A percentile compares a stretch with the other conserved stretches of the same genome.
These are phyloP conservation scores for Puccinia hordei DNA, from an alignment of 1,284 basidiomycete species.

Conservation along the genomic window DNA sequence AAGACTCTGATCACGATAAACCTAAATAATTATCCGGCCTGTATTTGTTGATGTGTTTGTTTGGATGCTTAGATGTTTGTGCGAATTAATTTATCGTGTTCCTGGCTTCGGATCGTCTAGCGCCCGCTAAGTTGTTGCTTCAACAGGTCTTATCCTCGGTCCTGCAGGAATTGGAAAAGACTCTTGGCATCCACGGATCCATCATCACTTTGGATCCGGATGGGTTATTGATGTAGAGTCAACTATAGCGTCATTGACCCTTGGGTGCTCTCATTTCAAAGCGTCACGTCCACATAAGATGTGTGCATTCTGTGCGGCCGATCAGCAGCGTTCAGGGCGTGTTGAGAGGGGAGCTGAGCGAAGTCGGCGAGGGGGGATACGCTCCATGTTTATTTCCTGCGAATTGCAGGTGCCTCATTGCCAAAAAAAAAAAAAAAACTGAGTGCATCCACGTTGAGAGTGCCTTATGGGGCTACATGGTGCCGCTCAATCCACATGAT, in stretches of 20 bases:
- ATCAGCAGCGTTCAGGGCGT: conserved; percentile 8
- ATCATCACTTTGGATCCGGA: background rate
- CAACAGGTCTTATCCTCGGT: background rate
- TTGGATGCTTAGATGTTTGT: background rate
- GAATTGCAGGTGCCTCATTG: no score
- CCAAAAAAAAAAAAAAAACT: background rate
- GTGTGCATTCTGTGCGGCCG: background rate
- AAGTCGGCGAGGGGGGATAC: background rate
- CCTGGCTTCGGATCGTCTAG: background rate
- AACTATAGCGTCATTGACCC: no score
- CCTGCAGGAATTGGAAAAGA: no score
- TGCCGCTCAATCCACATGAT: background rate
- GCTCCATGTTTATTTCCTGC: background rate
- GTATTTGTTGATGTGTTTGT: background rate
- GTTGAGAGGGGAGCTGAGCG: background rate
- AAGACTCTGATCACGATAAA: background rate
- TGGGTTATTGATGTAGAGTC: no score
- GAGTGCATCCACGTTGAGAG: background rate
- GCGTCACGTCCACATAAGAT: background rate
- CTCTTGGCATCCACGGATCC: no score
- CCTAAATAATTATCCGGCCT: background rate
- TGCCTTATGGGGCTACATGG: background rate
- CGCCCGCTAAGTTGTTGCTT: background rate
- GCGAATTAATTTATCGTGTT: background rate
- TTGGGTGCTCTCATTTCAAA: background rate